Conservation (phyloP, 495 filamentous ascomycete genomes). For the Hypoxylon lenormandii region DNA sequence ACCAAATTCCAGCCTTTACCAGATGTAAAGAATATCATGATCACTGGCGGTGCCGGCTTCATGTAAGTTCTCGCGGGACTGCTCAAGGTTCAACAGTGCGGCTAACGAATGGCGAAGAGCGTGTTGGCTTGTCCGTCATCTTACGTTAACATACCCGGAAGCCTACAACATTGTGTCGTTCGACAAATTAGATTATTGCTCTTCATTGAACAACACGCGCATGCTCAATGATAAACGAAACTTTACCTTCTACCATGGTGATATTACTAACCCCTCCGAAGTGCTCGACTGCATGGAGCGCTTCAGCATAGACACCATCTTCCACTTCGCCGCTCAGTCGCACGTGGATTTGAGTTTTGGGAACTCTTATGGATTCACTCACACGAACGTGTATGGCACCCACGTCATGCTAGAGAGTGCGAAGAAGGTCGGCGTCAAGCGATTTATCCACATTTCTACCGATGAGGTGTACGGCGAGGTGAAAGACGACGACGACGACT, state of each 20-base stretch:
- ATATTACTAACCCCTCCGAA: constrained; percentile 71
- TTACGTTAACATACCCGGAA: constrained; percentile 72
- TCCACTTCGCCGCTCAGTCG: constrained; percentile 81
- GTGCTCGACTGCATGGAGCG: constrained; percentile 70
- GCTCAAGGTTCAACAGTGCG: constrained; percentile 3
- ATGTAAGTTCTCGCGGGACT: constrained; percentile 63
- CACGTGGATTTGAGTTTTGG: constrained; percentile 79
- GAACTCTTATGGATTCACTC: constrained; percentile 76
- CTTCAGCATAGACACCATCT: constrained; percentile 76
- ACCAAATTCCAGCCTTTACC: constrained; percentile 72
- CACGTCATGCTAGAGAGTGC: constrained; percentile 77
- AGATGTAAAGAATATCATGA: constrained; percentile 76
- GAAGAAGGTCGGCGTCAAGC: constrained; percentile 69
- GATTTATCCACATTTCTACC: constrained; percentile 79
- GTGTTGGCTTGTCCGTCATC: constrained; percentile 78
- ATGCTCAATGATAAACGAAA: constrained; percentile 70
- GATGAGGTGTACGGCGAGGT: constrained; percentile 85
- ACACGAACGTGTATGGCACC: constrained; percentile 78
- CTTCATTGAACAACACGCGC: constrained; percentile 76
- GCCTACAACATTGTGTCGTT: constrained; percentile 80
- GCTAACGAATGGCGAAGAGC: constrained; percentile 56
- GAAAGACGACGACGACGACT: constrained; percentile 69
- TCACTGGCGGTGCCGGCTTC: constrained; percentile 79
- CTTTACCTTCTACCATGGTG: constrained; percentile 79
- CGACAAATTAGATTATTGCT: constrained; percentile 80